phyloP scores from a whole-genome alignment of 2,329 filamentous ascomycete genomes.

The Fusarium vanettenii region DNA sequence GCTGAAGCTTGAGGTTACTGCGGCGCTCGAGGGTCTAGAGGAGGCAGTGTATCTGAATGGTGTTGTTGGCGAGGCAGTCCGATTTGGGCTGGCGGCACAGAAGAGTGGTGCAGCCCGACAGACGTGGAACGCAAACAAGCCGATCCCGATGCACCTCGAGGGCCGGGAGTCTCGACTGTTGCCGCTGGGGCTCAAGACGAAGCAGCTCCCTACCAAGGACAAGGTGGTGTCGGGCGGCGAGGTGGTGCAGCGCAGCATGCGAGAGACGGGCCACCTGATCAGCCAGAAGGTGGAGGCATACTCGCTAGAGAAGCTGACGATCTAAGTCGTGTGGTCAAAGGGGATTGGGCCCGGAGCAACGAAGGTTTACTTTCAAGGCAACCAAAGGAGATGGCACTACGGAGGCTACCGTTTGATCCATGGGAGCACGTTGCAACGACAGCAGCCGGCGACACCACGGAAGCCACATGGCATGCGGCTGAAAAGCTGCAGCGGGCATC shows the following conservation, averaged over 20 bases:
- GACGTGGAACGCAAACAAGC: constrained; percentile 53
- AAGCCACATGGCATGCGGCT: constrained; percentile 36
- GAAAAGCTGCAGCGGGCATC: constrained; percentile 16
- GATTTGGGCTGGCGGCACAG: constrained; percentile 62
- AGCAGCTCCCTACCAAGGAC: constrained; percentile 59
- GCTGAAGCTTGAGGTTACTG: constrained; percentile 76
- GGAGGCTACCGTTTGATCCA: background rate
- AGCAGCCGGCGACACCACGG: constrained; percentile 6
- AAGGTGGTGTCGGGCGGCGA: constrained; percentile 78
- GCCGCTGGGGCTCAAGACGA: constrained; percentile 78
- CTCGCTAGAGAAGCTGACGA: constrained; percentile 80
- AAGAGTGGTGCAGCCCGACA: constrained; percentile 46
- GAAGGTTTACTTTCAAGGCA: constrained; percentile 24
- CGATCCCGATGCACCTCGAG: constrained; percentile 56
- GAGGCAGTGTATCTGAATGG: constrained; percentile 75
- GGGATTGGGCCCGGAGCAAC: constrained; percentile 1
- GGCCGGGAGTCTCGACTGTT: constrained; percentile 64
- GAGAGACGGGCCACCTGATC: constrained; percentile 82
- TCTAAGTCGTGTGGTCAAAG: constrained; percentile 57
- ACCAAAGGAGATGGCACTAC: constrained; percentile 21
- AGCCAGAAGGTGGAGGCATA: constrained; percentile 86
- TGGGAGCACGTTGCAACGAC: constrained; percentile 20
- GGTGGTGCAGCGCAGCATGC: constrained; percentile 72
- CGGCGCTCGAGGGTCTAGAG: constrained; percentile 77
- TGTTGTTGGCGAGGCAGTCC: constrained; percentile 73